Evolutionary conservation across 176 grass and related monocot species (phyloP).

Genomic region (Triticum dicoccoides): DNA sequence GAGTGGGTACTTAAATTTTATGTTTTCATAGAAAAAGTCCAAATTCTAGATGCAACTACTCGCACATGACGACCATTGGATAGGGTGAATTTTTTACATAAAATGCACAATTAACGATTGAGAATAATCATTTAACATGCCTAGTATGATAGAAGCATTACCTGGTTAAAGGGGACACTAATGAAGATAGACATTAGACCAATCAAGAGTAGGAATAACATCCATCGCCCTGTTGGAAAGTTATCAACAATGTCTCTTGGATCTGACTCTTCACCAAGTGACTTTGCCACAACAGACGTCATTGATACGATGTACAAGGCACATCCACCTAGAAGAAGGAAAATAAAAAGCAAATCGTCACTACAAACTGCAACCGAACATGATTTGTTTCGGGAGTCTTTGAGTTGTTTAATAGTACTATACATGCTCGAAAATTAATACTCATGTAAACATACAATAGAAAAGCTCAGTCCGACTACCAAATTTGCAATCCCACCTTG

Average conservation of each 20-base stretch:
- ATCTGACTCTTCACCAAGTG: slow-evolving; percentile 28
- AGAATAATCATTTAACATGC: background rate
- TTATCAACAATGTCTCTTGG: slow-evolving; percentile 36
- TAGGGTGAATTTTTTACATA: background rate
- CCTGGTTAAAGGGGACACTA: slow-evolving; percentile 38
- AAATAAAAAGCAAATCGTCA: background rate
- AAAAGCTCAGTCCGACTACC: background rate
- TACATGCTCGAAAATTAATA: background rate
- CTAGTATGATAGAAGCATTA: background rate
- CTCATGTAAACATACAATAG: background rate
- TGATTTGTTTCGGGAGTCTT: background rate
- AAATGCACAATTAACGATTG: background rate
- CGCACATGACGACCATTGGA: background rate
- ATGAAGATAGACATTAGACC: slow-evolving; percentile 33
- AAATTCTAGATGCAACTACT: background rate
- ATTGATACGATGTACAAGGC: slow-evolving; percentile 48
- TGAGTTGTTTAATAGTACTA: background rate
- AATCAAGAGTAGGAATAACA: slow-evolving; percentile 38
- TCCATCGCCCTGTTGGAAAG: slow-evolving; percentile 14
- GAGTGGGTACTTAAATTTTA: background rate
- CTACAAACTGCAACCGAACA: background rate
- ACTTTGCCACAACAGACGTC: slow-evolving; percentile 39
- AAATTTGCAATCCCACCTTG: background rate
- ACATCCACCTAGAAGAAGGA: slow-evolving; percentile 37
- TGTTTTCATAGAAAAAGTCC: background rate